Percentiles rank a stretch among this genome's conserved stretches.
These are phyloP conservation scores for Brassica balearica DNA, from an alignment of 441 rosid genomes.

Conservation along the genomic window DNA sequence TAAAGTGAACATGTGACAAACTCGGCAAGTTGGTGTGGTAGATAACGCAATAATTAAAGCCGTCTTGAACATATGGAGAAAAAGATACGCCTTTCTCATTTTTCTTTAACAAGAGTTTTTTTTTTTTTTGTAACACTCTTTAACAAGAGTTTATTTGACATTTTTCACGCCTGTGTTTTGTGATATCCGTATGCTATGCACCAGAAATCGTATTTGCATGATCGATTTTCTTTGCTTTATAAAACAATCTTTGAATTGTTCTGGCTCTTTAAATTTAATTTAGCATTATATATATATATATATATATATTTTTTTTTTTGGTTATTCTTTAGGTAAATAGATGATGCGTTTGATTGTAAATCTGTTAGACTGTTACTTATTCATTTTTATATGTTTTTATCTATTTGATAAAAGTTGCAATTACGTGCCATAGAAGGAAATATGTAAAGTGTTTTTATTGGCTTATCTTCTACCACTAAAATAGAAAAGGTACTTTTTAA, in stretches of 20 bases:
- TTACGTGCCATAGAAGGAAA: conserved; percentile 23
- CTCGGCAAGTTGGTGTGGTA: conserved; percentile 26
- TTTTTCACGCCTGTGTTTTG: no score
- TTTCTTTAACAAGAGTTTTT: conserved; percentile 22
- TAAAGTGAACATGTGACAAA: conserved; percentile 33
- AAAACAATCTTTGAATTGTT: not conserved
- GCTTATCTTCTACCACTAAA: conserved; percentile 27
- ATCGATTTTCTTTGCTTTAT: no score
- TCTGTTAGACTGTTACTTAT: not conserved
- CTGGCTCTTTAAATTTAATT: not conserved
- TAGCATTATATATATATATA: no score
- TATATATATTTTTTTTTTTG: no score
- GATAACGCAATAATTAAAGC: conserved; percentile 28
- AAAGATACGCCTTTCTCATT: conserved; percentile 28
- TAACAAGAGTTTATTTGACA: not conserved
- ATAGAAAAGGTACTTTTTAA: conserved; percentile 4
- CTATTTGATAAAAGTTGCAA: not conserved
- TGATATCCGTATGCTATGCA: no score
- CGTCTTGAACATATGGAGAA: conserved; percentile 7
- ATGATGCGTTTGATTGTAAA: not conserved
- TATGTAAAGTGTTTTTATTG: not conserved
- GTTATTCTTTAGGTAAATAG: no score
- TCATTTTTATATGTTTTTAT: not conserved
- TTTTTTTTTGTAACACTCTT: not conserved
- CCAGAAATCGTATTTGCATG: no score